Evolutionary conservation across 768 basidiomycete genomes (phyloP).

Genomic region (Serendipita sp.): DNA sequence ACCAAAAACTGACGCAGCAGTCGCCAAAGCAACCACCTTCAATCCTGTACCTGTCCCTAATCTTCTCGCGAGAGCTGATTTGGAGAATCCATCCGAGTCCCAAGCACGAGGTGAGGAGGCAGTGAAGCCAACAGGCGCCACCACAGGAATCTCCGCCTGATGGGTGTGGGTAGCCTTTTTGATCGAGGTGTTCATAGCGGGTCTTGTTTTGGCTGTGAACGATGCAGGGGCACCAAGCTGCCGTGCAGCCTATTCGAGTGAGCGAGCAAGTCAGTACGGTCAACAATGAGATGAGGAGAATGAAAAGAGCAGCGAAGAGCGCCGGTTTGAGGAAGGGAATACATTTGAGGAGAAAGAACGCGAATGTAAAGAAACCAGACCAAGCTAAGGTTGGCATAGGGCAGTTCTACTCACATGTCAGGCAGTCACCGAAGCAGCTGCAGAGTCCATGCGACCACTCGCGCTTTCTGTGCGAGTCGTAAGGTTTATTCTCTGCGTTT

Average conservation of each 20-base stretch:
- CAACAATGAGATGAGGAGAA: no score
- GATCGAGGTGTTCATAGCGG: slow-evolving; percentile 26
- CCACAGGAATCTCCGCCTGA: slow-evolving; percentile 22
- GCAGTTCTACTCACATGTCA: slow-evolving; percentile 19
- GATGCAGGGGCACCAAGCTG: slow-evolving; percentile 30
- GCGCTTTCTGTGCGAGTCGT: slow-evolving; percentile 19
- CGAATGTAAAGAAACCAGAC: no score
- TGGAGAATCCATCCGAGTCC: slow-evolving; percentile 26
- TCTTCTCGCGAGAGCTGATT: slow-evolving; percentile 24
- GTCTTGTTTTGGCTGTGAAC: slow-evolving; percentile 27
- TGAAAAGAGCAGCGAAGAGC: no score
- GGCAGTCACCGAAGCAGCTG: slow-evolving; percentile 15
- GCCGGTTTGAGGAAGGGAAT: no score
- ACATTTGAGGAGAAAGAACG: no score
- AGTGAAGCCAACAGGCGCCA: slow-evolving; percentile 26
- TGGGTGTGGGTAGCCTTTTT: slow-evolving; percentile 25
- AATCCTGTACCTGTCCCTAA: slow-evolving; percentile 32
- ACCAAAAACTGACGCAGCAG: slow-evolving; percentile 23
- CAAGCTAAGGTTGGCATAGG: no score
- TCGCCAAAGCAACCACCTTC: slow-evolving; percentile 29
- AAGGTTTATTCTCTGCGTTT: slow-evolving; percentile 19
- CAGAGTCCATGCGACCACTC: slow-evolving; percentile 20
- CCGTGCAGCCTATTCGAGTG: slow-evolving; percentile 22
- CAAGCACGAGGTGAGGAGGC: slow-evolving; percentile 17
- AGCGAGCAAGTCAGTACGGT: no score